phyloP scores from a whole-genome alignment of 2,329 filamentous ascomycete genomes.

The Fusarium devonianum region DNA sequence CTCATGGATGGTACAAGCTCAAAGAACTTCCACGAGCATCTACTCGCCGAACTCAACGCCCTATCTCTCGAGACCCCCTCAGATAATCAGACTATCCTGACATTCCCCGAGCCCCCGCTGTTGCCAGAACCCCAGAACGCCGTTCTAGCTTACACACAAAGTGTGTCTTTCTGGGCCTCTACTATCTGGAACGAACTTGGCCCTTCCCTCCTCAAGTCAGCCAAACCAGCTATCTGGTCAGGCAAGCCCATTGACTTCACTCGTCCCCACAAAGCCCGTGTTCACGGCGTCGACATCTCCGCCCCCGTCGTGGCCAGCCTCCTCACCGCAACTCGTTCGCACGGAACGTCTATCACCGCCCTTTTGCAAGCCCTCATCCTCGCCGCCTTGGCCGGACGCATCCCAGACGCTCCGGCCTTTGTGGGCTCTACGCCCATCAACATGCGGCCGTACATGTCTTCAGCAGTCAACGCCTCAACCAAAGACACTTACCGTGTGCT shows the following conservation, averaged over 20 bases:
- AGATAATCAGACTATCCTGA: slow-evolving; percentile 14
- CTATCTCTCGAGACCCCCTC: slow-evolving; percentile 2
- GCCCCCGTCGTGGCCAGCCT: slow-evolving; percentile 42
- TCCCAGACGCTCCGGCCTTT: slow-evolving; percentile 50
- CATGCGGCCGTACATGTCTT: slow-evolving; percentile 50
- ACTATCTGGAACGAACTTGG: slow-evolving; percentile 51
- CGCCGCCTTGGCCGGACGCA: slow-evolving; percentile 48
- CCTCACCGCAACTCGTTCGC: slow-evolving; percentile 50
- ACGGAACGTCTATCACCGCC: slow-evolving; percentile 56
- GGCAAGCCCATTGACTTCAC: slow-evolving; percentile 47
- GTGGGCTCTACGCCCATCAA: slow-evolving; percentile 53
- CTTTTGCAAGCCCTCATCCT: slow-evolving; percentile 57
- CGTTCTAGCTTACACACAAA: slow-evolving; percentile 50
- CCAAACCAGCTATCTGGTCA: slow-evolving; percentile 48
- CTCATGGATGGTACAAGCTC: slow-evolving; percentile 61
- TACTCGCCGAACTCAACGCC: slow-evolving; percentile 53
- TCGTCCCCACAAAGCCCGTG: slow-evolving; percentile 46
- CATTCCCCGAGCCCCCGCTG: slow-evolving; percentile 42
- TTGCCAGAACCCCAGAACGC: slow-evolving; percentile 53
- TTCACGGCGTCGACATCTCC: slow-evolving; percentile 49
- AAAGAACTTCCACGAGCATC: slow-evolving; percentile 55
- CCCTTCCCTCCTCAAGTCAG: slow-evolving; percentile 49
- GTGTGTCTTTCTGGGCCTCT: slow-evolving; percentile 50
- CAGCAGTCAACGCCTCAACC: slow-evolving; percentile 39
- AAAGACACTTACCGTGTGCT: slow-evolving; percentile 49